A percentile compares a stretch with the other conserved stretches of the same genome.
Evolutionary conservation across 805 yeast species (phyloP).

Genomic region (Candida germanica): DNA sequence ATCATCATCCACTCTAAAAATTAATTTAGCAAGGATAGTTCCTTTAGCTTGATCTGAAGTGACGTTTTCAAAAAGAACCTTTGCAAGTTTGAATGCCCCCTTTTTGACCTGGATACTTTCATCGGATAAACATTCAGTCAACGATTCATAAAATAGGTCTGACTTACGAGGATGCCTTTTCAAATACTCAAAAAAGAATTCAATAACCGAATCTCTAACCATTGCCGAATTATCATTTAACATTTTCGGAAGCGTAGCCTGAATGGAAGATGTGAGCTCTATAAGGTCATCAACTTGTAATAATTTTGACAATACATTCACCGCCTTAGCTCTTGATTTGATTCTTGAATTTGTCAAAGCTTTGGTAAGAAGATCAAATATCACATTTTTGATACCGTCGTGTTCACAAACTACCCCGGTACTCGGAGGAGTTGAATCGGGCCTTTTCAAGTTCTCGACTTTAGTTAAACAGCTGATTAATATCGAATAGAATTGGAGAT

Average conservation of each 20-base stretch:
- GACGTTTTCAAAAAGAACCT: constrained; percentile 41
- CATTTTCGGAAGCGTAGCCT: constrained; percentile 47
- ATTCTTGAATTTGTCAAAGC: constrained; percentile 24
- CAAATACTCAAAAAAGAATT: constrained; percentile 53
- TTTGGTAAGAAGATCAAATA: neutral
- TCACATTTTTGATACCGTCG: neutral
- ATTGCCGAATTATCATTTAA: constrained; percentile 63
- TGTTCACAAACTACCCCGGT: neutral
- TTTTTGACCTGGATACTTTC: constrained; percentile 63
- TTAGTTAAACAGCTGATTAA: neutral
- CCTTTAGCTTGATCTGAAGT: constrained; percentile 29
- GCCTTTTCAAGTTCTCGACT: neutral
- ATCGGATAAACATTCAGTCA: constrained; percentile 53
- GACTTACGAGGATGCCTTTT: constrained; percentile 42
- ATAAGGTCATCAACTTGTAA: constrained; percentile 52
- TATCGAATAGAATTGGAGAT: neutral
- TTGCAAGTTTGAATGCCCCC: constrained; percentile 53
- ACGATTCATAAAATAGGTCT: constrained; percentile 46
- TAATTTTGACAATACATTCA: constrained; percentile 57
- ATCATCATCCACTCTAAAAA: constrained; percentile 64
- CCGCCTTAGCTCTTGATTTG: constrained; percentile 49
- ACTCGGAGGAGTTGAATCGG: neutral
- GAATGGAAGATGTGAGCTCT: constrained; percentile 48
- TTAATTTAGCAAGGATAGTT: constrained; percentile 47
- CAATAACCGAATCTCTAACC: constrained; percentile 75